These are phyloP conservation scores for Saccharomyces hybrid DNA, from an alignment of 1,139 yeast genomes.

Conservation along the genomic window DNA sequence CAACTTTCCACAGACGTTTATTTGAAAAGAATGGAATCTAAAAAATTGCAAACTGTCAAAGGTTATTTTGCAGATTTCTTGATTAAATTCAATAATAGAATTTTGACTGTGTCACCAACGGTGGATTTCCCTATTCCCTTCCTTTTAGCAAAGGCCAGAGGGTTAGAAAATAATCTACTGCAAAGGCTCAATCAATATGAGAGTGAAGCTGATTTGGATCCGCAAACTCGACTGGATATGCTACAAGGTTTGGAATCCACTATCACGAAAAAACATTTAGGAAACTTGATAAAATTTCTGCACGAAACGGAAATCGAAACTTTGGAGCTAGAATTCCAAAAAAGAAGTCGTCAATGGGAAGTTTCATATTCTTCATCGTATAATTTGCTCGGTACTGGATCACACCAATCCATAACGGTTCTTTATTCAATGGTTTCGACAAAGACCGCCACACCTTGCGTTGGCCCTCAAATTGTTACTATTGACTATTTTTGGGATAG, in stretches of 20 bases:
- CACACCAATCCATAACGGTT: conserved; percentile 71
- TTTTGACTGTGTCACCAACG: conserved; percentile 68
- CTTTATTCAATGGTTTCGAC: conserved; percentile 77
- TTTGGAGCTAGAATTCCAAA: conserved; percentile 33
- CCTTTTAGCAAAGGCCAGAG: conserved; percentile 48
- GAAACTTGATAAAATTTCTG: conserved; percentile 29
- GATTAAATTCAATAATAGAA: conserved; percentile 42
- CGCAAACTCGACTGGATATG: conserved; percentile 10
- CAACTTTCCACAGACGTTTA: conserved; percentile 37
- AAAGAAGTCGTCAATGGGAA: conserved; percentile 54
- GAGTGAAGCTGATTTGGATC: conserved; percentile 16
- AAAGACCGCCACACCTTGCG: conserved; percentile 83
- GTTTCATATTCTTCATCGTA: conserved; percentile 43
- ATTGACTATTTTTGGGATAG: conserved; percentile 87
- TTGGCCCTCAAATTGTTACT: conserved; percentile 76
- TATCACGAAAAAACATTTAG: conserved; percentile 27
- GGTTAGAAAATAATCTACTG: conserved; percentile 42
- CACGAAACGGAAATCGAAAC: conserved; percentile 36
- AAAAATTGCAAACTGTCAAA: conserved; percentile 7
- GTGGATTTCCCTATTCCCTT: conserved; percentile 63
- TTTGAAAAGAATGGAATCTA: conserved; percentile 15
- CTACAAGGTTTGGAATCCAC: conserved; percentile 23
- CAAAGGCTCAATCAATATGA: conserved; percentile 28
- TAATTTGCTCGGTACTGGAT: conserved; percentile 52
- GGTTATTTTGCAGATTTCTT: conserved; percentile 44